A percentile compares a stretch with the other conserved stretches of the same genome.
Conservation (phyloP, 352 stramenopile species). For the Phytophthora nicotianae region DNA sequence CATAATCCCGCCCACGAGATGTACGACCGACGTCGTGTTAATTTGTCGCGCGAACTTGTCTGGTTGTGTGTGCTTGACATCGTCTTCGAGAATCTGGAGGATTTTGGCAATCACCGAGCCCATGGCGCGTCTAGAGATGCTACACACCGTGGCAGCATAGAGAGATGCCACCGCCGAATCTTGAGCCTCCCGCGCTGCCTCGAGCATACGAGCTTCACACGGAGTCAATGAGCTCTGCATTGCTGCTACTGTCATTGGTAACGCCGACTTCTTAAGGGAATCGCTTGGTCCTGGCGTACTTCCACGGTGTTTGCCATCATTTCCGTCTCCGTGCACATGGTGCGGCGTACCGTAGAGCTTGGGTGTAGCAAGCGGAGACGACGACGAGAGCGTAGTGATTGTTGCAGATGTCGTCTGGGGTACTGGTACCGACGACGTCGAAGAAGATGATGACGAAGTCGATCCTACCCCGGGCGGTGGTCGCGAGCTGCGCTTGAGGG, state of each 20-base stretch:
- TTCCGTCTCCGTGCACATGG: slow-evolving; percentile 28
- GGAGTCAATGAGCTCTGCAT: slow-evolving; percentile 48
- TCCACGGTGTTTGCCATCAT: slow-evolving; percentile 29
- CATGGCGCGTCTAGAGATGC: slow-evolving; percentile 78
- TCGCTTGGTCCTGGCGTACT: slow-evolving; percentile 32
- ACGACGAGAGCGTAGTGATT: slow-evolving; percentile 41
- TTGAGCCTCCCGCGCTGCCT: slow-evolving; percentile 64
- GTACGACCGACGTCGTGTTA: slow-evolving; percentile 73
- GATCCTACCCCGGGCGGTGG: slow-evolving; percentile 41
- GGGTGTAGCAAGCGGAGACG: slow-evolving; percentile 40
- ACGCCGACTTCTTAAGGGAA: slow-evolving; percentile 22
- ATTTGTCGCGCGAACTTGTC: slow-evolving; percentile 69
- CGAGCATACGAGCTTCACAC: slow-evolving; percentile 55
- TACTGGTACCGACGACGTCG: slow-evolving; percentile 37
- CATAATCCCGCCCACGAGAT: slow-evolving; percentile 79
- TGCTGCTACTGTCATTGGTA: slow-evolving; percentile 32
- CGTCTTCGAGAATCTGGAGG: slow-evolving; percentile 81
- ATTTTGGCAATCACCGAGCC: slow-evolving; percentile 84
- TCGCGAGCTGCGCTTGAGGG: slow-evolving; percentile 64
- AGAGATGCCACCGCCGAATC: slow-evolving; percentile 77
- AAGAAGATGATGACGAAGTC: slow-evolving; percentile 54
- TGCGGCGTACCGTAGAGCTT: slow-evolving; percentile 39
- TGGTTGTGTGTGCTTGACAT: slow-evolving; percentile 65
- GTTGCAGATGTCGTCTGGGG: slow-evolving; percentile 35
- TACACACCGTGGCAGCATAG: slow-evolving; percentile 82